These are phyloP conservation scores for Penicillium sp. DNA, from an alignment of 2,329 filamentous ascomycete genomes.

Conservation along the genomic window DNA sequence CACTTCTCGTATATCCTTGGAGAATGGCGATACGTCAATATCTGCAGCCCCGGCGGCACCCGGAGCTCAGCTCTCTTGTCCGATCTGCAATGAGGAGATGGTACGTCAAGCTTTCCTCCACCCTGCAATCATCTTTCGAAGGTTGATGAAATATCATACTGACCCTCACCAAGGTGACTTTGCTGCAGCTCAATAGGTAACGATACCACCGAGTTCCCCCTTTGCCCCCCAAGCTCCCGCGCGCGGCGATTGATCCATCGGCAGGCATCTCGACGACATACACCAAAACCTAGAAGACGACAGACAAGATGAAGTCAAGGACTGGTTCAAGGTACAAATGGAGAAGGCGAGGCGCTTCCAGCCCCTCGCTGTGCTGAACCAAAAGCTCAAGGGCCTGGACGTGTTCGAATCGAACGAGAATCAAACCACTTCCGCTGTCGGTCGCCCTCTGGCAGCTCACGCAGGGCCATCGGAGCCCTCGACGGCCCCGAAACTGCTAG, in stretches of 20 bases:
- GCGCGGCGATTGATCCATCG: conserved; percentile 24
- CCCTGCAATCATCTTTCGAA: neutral
- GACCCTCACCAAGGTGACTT: conserved; percentile 65
- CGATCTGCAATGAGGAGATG: conserved; percentile 99
- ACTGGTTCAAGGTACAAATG: conserved; percentile 95
- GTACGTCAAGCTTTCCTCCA: conserved; percentile 51
- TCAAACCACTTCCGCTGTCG: conserved; percentile 41
- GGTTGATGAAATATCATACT: neutral
- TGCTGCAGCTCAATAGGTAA: conserved; percentile 85
- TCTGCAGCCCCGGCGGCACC: conserved; percentile 55
- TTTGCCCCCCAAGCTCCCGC: neutral
- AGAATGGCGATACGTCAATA: conserved; percentile 56
- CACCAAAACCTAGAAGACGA: conserved; percentile 88
- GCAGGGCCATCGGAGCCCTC: conserved; percentile 30
- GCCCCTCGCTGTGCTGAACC: conserved; percentile 85
- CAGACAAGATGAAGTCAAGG: conserved; percentile 91
- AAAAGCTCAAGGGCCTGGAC: conserved; percentile 88
- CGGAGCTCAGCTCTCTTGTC: conserved; percentile 76
- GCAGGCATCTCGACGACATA: conserved; percentile 77
- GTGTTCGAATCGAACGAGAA: conserved; percentile 92
- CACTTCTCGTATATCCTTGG: conserved; percentile 75
- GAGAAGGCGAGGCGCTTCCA: conserved; percentile 92
- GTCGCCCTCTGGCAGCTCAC: conserved; percentile 31
- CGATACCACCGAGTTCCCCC: neutral
- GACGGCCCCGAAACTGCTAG: conserved; percentile 47